A percentile compares a stretch with the other conserved stretches of the same genome.
These are phyloP conservation scores for Metarhizium guizhouense DNA, from an alignment of 2,329 filamentous ascomycete species.

Conservation along the genomic window DNA sequence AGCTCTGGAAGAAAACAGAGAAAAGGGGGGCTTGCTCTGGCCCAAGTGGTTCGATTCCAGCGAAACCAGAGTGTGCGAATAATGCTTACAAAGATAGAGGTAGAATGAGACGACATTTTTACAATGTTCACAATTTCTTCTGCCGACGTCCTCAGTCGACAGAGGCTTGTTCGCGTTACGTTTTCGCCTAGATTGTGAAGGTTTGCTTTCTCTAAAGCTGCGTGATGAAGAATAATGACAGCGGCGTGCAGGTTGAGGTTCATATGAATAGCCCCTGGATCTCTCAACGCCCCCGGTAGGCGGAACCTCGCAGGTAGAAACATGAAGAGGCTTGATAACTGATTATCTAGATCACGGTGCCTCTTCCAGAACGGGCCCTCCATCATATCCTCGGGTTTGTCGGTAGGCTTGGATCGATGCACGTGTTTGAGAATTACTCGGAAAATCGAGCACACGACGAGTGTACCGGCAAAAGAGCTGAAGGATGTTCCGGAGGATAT, in stretches of 20 bases:
- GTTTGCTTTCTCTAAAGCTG: conserved; percentile 75
- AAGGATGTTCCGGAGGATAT: conserved; percentile 54
- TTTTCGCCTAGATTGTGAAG: conserved; percentile 56
- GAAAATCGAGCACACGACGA: conserved; percentile 70
- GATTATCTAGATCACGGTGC: conserved; percentile 74
- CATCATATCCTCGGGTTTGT: conserved; percentile 64
- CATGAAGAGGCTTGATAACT: conserved; percentile 68
- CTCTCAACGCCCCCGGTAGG: conserved; percentile 57
- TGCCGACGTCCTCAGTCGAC: conserved; percentile 68
- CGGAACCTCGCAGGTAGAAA: conserved; percentile 68
- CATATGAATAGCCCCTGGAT: conserved; percentile 68
- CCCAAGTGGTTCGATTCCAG: no score
- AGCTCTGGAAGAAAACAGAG: not conserved
- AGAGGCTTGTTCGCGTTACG: conserved; percentile 61
- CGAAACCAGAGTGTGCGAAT: no score
- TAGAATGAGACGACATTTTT: conserved; percentile 65
- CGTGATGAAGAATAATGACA: conserved; percentile 81
- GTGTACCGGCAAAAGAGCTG: conserved; percentile 62
- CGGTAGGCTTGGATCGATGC: conserved; percentile 60
- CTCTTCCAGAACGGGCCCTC: conserved; percentile 78
- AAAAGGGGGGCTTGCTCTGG: not conserved
- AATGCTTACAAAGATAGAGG: conserved; percentile 54
- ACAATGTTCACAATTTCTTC: conserved; percentile 79
- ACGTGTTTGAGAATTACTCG: conserved; percentile 75
- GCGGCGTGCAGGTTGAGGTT: conserved; percentile 87